Evolutionary conservation across 768 basidiomycete genomes (phyloP).

Genomic region (Agaricus bisporus): DNA sequence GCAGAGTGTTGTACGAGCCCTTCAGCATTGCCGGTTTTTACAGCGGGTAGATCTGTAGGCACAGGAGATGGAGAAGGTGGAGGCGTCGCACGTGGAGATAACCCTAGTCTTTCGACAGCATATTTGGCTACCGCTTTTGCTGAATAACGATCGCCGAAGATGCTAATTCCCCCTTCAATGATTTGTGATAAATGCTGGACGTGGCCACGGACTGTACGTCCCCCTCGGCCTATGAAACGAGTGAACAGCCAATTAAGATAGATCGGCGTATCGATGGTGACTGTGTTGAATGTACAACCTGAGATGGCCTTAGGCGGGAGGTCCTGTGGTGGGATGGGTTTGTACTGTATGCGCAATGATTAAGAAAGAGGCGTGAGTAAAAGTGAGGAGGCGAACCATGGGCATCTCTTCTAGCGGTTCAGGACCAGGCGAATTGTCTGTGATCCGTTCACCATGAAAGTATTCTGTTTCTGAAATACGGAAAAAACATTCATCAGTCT

Average conservation of each 20-base stretch:
- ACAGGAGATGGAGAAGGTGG: not conserved
- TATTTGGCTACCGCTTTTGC: conserved; percentile 7
- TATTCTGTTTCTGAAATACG: conserved; percentile 61
- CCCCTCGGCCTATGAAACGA: conserved; percentile 61
- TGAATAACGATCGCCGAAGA: conserved; percentile 23
- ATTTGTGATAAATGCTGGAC: conserved; percentile 69
- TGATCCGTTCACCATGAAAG: conserved; percentile 31
- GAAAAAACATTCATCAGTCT: conserved; percentile 57
- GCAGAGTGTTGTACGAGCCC: not conserved
- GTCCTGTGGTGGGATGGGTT: conserved; percentile 24
- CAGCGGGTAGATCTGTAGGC: not conserved
- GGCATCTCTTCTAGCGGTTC: conserved; percentile 50
- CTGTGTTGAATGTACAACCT: conserved; percentile 57
- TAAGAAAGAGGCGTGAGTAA: not conserved
- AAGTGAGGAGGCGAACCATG: conserved; percentile 28
- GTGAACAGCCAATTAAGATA: conserved; percentile 69
- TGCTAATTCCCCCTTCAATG: conserved; percentile 49
- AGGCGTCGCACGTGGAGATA: not conserved
- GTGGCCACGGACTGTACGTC: conserved; percentile 47
- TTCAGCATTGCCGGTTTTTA: not conserved
- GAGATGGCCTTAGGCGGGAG: conserved; percentile 28
- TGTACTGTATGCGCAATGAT: conserved; percentile 25
- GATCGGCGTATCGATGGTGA: conserved; percentile 64
- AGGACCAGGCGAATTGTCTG: conserved; percentile 19
- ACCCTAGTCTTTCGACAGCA: not conserved